Evolutionary conservation across 2,329 filamentous ascomycete species (phyloP), one percentile per base, ranked within the genome.

Genomic region (Fusarium algeriense): DNA sequence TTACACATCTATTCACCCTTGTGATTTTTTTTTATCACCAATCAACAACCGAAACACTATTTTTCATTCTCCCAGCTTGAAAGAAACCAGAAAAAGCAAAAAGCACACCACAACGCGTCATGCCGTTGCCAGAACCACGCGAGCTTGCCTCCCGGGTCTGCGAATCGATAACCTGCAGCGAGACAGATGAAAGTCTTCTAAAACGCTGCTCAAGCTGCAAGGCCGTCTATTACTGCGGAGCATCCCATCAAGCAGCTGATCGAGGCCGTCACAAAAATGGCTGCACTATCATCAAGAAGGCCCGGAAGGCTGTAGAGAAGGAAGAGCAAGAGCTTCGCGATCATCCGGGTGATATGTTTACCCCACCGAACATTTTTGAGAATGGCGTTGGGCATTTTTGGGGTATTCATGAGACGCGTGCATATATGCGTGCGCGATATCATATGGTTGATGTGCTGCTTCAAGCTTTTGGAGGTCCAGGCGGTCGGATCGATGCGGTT

Each of bases 191-290:
- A 35, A 53, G 61, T 30, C n/a, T 34, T 20, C 28, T 73, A 34
- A 73, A 76, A 7, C 79, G 75, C 55, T 88, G 85, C 68, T 64
- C 76, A 7, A 80, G 75, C 8, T 88, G 85, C 76, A 80, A 78
- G 44, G 81, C 79, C 2, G 77, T 83, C 55, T 75, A 76, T 41
- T 88, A 88, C 76, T 88, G 86, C 76, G 74, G 80, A 52, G 73
- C 74, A 17, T 80, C 83, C 2, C 84, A 87, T 73, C 84, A 87
- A 75, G 55, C 58, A 1, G 50, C 73, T 4, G 74, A 87, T 68
- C 73, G 80, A 28, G 41, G 65, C 1, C 45, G 60, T 5, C 85
- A 88, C 77, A 83, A 83, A 69, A 38, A 38, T 13, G 71, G 55
- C 17, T 88, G 86, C 76, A 80, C 70, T 15, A 64, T 59, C 13